Evolutionary conservation across 2,329 filamentous ascomycete species (phyloP).

Genomic region (Phyllosticta citriasiana): DNA sequence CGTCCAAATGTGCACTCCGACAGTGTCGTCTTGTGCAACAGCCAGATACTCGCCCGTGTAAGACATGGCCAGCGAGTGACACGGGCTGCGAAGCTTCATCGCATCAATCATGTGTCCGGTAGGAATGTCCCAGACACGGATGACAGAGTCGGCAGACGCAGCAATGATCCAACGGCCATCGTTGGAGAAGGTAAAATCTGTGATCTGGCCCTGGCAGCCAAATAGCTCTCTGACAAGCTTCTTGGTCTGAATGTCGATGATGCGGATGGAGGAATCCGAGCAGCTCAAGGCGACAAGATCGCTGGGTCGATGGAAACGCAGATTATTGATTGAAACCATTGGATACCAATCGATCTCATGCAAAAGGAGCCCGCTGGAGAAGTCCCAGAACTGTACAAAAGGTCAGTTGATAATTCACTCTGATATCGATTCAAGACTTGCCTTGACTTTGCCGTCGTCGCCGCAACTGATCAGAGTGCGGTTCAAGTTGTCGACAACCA

Average conservation of each 20-base stretch:
- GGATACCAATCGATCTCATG: constrained; percentile 77
- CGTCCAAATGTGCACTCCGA: constrained; percentile 93
- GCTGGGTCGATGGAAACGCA: constrained; percentile 71
- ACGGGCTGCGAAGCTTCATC: constrained; percentile 67
- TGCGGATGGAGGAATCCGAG: constrained; percentile 75
- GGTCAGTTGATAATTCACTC: constrained; percentile 12
- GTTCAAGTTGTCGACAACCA: constrained; percentile 84
- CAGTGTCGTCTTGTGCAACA: constrained; percentile 67
- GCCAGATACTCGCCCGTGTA: constrained; percentile 89
- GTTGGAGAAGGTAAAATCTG: constrained; percentile 60
- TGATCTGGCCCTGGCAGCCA: constrained; percentile 43
- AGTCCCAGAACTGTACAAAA: constrained; percentile 69
- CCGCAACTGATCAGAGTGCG: constrained; percentile 76
- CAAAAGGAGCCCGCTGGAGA: constrained; percentile 67
- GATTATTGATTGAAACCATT: constrained; percentile 63
- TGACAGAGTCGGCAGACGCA: constrained; percentile 66
- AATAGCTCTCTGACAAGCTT: constrained; percentile 89
- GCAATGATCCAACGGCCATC: constrained; percentile 92
- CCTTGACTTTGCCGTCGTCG: constrained; percentile 80
- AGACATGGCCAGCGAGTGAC: constrained; percentile 80
- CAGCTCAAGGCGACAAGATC: constrained; percentile 84
- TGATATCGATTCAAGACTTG: constrained; percentile 16
- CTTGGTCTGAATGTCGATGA: constrained; percentile 84
- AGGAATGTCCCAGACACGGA: constrained; percentile 89
- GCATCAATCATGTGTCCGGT: constrained; percentile 93